phyloP scores from a whole-genome alignment of 2,329 filamentous ascomycete species.

The Capronia epimyces region DNA sequence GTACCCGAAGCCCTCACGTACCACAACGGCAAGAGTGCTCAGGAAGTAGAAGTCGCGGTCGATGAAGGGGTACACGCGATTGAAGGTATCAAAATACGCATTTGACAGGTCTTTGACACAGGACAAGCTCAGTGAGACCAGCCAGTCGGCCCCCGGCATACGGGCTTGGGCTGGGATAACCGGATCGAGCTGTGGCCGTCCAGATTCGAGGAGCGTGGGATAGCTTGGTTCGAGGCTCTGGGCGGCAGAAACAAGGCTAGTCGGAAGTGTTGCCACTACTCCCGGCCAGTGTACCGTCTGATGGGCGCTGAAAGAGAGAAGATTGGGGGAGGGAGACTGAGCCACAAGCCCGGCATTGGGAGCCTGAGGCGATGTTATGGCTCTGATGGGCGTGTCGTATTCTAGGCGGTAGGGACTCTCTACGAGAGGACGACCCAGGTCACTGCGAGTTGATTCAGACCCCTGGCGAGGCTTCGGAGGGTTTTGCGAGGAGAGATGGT shows the following conservation, averaged over 20 bases:
- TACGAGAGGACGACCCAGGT: constrained; percentile 13
- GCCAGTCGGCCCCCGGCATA: constrained; percentile 33
- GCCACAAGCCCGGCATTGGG: constrained; percentile 34
- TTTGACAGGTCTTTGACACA: constrained; percentile 50
- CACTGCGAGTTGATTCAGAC: constrained; percentile 10
- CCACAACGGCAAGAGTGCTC: constrained; percentile 38
- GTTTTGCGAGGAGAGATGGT: constrained; percentile 42
- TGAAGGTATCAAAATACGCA: constrained; percentile 52
- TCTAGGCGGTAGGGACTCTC: constrained; percentile 32
- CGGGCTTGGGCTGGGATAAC: constrained; percentile 9
- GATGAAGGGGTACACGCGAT: constrained; percentile 49
- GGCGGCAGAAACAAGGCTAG: constrained; percentile 37
- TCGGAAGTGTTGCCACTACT: constrained; percentile 41
- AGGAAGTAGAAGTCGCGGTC: constrained; percentile 50
- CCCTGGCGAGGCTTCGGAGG: constrained; percentile 29
- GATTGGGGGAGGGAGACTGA: background rate
- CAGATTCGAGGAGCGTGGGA: constrained; percentile 47
- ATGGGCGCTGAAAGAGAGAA: constrained; percentile 47
- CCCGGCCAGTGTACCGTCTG: constrained; percentile 48
- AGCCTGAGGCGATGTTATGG: constrained; percentile 32
- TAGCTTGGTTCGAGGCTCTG: constrained; percentile 44
- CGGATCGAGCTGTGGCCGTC: constrained; percentile 41
- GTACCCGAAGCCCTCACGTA: constrained; percentile 33
- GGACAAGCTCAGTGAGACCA: constrained; percentile 45
- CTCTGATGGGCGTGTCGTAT: constrained; percentile 33